These are phyloP conservation scores for Beta vulgaris DNA, from an alignment of 148 eudicot genomes.

Conservation along the genomic window DNA sequence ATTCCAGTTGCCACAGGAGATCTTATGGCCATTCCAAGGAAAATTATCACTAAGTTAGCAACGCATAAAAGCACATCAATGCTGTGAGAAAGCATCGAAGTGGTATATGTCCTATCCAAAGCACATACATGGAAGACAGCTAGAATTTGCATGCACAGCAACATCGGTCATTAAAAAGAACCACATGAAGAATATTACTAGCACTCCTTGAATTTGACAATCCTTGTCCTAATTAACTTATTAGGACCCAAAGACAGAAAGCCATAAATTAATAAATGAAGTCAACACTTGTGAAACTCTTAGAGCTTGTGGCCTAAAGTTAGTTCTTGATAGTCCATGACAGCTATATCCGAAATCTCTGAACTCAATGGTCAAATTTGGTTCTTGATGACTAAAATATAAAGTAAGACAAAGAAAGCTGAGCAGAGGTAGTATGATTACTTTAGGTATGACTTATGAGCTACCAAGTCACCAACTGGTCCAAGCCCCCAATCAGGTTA, in stretches of 20 bases:
- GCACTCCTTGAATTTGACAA: background rate
- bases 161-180: background rate
- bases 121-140: background rate
- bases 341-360: background rate
- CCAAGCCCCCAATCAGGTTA: background rate
- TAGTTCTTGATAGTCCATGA: background rate
- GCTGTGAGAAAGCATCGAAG: background rate
- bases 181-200: background rate
- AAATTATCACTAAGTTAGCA: constrained; percentile 1
- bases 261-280: background rate
- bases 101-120: background rate
- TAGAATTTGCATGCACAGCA: background rate
- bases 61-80: background rate
- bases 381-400: background rate
- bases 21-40: constrained; percentile 40
- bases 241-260: background rate
- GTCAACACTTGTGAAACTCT: background rate
- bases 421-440: background rate
- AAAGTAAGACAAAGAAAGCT: background rate
- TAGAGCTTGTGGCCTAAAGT: background rate
- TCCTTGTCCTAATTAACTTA: background rate
- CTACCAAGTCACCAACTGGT: no score
- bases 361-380: background rate
- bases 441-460: no score
- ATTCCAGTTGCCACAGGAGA: constrained; percentile 65